These are phyloP conservation scores for Hymenoscyphus repandus DNA, from an alignment of 2,329 filamentous ascomycete species.

Conservation along the genomic window DNA sequence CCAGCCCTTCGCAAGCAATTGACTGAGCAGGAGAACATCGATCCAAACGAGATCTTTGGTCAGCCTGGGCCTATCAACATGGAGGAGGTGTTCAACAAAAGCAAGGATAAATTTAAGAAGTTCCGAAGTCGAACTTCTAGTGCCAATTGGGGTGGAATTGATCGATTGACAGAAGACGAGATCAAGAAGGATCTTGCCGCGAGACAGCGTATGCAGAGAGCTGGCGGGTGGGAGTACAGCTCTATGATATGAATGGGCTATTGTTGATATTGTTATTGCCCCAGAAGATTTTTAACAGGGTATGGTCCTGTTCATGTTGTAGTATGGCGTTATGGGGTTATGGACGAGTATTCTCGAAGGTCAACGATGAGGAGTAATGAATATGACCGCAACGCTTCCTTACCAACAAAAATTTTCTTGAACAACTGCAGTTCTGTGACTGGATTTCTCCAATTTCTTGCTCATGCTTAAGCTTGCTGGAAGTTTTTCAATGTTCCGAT, in stretches of 20 bases:
- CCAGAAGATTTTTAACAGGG: not conserved
- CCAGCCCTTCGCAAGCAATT: slow-evolving; percentile 74
- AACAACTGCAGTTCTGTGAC: no score
- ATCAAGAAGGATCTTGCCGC: slow-evolving; percentile 74
- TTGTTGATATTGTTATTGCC: not conserved
- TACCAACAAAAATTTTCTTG: not conserved
- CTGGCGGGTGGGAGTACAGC: slow-evolving; percentile 77
- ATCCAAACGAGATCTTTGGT: slow-evolving; percentile 83
- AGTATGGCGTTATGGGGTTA: not conserved
- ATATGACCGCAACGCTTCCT: not conserved
- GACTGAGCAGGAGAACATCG: slow-evolving; percentile 75
- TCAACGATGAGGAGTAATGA: not conserved
- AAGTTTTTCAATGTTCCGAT: no score
- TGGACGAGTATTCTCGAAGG: not conserved
- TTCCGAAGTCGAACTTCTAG: slow-evolving; percentile 90
- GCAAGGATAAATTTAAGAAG: slow-evolving; percentile 77
- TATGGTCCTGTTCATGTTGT: not conserved
- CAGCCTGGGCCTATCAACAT: slow-evolving; percentile 83
- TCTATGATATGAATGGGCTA: slow-evolving; percentile 25
- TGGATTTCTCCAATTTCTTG: no score
- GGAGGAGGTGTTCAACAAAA: slow-evolving; percentile 93
- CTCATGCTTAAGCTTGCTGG: no score
- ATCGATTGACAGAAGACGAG: slow-evolving; percentile 82
- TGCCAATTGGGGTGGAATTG: slow-evolving; percentile 85
- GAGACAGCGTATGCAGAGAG: slow-evolving; percentile 70